Base-by-base conservation (phyloP, 2,329 filamentous ascomycete genomes). In the Helotiales sp. region DNA sequence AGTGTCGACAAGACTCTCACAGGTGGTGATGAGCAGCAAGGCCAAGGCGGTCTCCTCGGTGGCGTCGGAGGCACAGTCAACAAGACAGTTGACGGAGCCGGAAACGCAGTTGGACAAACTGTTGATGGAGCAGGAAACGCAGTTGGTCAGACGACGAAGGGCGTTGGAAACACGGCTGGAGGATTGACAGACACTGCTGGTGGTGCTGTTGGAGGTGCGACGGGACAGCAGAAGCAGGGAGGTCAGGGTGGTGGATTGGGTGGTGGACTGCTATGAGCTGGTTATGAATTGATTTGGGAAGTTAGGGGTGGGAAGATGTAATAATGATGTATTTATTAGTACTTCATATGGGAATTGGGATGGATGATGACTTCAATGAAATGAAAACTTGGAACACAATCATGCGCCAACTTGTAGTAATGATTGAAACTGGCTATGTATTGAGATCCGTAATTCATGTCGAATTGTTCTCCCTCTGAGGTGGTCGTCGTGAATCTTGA, bases 1-100 rank as follows among this genome's bases (percentile, higher is more conserved):
- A 65, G 67, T 34, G 64, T 74, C 55, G 71, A 74, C 61, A 74
- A 72, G 54, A 71, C 73, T 42, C 67, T 75, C 49, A 74, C 73
- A 17, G 74, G 73, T 40, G 73, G 72, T 54, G 71, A 74, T 30
- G 67, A 75, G 58, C 68, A 70, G 19, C 53, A 74, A 27, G 72
- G 72, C 36, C 70, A 75, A 59, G 74, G 73, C 9, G 74, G 74
- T 1, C 64, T 76, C 13, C 61, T 76, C 36, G 73, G 74, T 5
- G 66, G 69, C 17, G 67, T 70, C 2, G 66, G 63, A 38, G 55
- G 56, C 12, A 63, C 72, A 8, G 65, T 74, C 13, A 68, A 67
- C 30, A 72, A 73, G 57, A 72, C 73, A 5, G 71, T 73, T 10
- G 68, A 74, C 49, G 69, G 72, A 10, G 69, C 69, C 4, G 71